Evolutionary conservation across 2,329 filamentous ascomycete species (phyloP).

Genomic region (Volutella citrinella): DNA sequence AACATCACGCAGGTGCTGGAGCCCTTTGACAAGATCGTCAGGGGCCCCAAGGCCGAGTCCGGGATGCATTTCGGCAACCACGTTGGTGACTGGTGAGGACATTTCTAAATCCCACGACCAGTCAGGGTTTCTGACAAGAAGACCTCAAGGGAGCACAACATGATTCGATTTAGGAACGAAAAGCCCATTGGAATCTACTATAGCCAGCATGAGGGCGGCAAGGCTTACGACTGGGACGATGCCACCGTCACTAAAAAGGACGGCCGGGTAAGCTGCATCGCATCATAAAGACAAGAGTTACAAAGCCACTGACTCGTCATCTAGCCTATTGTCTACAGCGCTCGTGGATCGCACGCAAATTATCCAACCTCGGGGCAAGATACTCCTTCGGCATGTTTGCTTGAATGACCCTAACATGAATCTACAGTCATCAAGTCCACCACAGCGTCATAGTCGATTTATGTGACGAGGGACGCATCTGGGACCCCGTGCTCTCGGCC

Average conservation of each 20-base stretch:
- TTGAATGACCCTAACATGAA: background rate
- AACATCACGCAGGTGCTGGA: slow-evolving; percentile 31
- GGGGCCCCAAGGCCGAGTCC: slow-evolving; percentile 3
- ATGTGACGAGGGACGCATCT: slow-evolving; percentile 30
- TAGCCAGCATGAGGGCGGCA: slow-evolving; percentile 26
- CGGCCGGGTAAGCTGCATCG: slow-evolving; percentile 24
- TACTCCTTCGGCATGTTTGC: rapidly evolving
- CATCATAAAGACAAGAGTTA: no score
- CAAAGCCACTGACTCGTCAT: slow-evolving; percentile 3
- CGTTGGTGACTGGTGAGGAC: slow-evolving; percentile 28
- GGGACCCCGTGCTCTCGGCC: slow-evolving; percentile 34
- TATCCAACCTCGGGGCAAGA: slow-evolving; percentile 28
- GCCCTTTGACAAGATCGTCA: slow-evolving; percentile 22
- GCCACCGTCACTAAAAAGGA: slow-evolving; percentile 17
- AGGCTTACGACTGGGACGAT: slow-evolving; percentile 28
- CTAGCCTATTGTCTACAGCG: slow-evolving; percentile 34
- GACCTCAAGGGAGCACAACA: slow-evolving; percentile 24
- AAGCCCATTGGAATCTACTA: slow-evolving; percentile 27
- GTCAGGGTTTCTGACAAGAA: no score
- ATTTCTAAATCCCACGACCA: no score
- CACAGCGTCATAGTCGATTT: slow-evolving; percentile 30
- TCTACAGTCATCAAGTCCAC: slow-evolving; percentile 29
- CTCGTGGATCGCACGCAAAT: slow-evolving; percentile 33
- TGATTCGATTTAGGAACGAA: slow-evolving; percentile 24
- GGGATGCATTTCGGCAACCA: slow-evolving; percentile 30